phyloP scores from a whole-genome alignment of 2,329 filamentous ascomycete species.

The Tolypocladium cylindrosporum region DNA sequence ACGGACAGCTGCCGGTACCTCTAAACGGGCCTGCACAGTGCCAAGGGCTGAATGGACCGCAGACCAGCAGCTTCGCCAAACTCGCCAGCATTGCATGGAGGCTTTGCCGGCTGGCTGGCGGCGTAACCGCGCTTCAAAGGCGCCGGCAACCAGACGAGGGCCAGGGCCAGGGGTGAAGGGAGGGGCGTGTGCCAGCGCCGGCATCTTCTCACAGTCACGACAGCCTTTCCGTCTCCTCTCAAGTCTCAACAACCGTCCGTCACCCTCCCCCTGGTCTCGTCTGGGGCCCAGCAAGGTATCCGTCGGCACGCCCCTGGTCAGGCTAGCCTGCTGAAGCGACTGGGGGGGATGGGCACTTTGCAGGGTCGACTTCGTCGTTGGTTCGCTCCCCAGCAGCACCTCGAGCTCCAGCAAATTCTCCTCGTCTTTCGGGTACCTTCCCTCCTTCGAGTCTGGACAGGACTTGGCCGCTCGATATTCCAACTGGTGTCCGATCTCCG shows the following conservation, averaged over 20 bases:
- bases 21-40: background rate
- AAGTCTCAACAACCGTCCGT: background rate
- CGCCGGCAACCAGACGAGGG: background rate
- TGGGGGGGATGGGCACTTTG: background rate
- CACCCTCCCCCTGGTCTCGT: background rate
- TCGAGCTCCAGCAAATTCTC: slow-evolving; percentile 1
- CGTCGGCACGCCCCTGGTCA: background rate
- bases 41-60: background rate
- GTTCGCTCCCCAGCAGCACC: background rate
- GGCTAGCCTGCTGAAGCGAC: background rate
- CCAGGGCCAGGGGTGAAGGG: background rate
- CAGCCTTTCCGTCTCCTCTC: background rate
- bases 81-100: background rate
- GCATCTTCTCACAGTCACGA: background rate
- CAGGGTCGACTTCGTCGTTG: background rate
- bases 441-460: background rate
- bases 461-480: background rate
- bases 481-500: background rate
- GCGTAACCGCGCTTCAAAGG: background rate
- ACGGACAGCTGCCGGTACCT: background rate
- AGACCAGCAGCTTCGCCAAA: background rate
- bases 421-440: background rate
- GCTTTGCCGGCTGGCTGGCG: background rate
- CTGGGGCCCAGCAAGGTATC: background rate
- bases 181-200: background rate